A percentile compares a stretch with the other conserved stretches of the same genome.
phyloP scores from a whole-genome alignment of 139 green algal species.

The Chlamydomonas eustigma region DNA sequence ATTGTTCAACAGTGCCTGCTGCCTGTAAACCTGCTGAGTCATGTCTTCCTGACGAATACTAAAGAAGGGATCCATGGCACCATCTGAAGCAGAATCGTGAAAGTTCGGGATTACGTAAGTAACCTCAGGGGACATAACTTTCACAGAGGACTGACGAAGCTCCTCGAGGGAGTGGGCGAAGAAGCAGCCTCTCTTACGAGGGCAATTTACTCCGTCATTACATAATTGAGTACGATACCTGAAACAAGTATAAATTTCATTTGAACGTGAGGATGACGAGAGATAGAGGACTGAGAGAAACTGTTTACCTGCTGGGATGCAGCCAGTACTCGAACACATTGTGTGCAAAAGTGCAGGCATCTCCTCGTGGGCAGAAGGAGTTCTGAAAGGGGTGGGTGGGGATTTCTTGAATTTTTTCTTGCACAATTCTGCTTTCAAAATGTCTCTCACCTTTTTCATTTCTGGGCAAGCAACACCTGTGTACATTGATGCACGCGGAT shows the following conservation, averaged over 20 bases:
- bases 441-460: constrained; percentile 72
- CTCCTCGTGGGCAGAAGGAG: constrained; percentile 61
- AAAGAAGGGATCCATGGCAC: too few species aligned
- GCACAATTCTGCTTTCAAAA: neutral
- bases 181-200: constrained; percentile 75
- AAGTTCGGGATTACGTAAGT: too few species aligned
- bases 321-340: constrained; percentile 94
- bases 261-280: neutral
- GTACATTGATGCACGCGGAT: constrained; percentile 80
- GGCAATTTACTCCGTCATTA: constrained; percentile 69
- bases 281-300: neutral
- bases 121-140: constrained; percentile 21
- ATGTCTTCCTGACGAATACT: too few species aligned
- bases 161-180: constrained; percentile 78
- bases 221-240: constrained; percentile 89
- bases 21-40: too few species aligned
- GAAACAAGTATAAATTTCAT: neutral
- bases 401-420: neutral
- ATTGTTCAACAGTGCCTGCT: neutral
- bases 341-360: constrained; percentile 79
- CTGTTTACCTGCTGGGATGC: constrained; percentile 63
- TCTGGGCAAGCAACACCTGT: constrained; percentile 90
- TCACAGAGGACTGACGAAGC: constrained; percentile 52
- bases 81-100: too few species aligned
- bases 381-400: constrained; percentile 33